These are phyloP conservation scores for Gossypium davidsonii DNA, from an alignment of 441 rosid genomes.

Conservation along the genomic window DNA sequence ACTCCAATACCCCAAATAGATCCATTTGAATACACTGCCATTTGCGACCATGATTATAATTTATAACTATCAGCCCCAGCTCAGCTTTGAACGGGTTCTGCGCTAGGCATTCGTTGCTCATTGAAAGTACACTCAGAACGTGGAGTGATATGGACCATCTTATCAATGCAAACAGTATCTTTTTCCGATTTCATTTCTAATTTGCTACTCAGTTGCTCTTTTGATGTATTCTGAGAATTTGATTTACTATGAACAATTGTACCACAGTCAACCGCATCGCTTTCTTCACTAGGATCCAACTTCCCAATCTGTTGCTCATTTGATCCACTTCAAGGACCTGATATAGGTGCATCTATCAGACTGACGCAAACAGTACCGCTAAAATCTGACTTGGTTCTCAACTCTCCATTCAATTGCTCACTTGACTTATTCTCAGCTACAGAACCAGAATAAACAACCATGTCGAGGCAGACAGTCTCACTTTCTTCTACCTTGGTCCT, in stretches of 20 bases:
- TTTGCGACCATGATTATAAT: background rate
- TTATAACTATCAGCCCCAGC: background rate
- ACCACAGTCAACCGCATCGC: background rate
- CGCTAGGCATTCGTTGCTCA: constrained; percentile 37
- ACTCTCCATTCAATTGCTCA: constrained; percentile 20
- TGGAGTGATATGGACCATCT: constrained; percentile 8
- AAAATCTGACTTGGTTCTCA: constrained; percentile 21
- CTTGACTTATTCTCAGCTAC: constrained; percentile 25
- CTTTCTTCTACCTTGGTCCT: constrained; percentile 23
- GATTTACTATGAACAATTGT: background rate
- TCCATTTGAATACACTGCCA: constrained; percentile 3
- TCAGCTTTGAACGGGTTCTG: constrained; percentile 62
- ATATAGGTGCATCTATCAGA: background rate
- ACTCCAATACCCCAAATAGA: background rate
- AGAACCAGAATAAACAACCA: constrained; percentile 14
- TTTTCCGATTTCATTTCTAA: constrained; percentile 21
- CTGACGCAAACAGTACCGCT: constrained; percentile 4
- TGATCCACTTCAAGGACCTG: constrained; percentile 16
- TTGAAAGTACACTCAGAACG: constrained; percentile 22
- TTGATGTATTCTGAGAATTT: constrained; percentile 17
- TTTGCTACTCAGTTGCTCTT: constrained; percentile 17
- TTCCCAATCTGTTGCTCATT: constrained; percentile 27
- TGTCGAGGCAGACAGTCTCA: constrained; percentile 18
- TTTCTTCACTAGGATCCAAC: constrained; percentile 20
- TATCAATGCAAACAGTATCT: background rate